phyloP scores from a whole-genome alignment of 306 rosid genomes.

The Prunus mume region DNA sequence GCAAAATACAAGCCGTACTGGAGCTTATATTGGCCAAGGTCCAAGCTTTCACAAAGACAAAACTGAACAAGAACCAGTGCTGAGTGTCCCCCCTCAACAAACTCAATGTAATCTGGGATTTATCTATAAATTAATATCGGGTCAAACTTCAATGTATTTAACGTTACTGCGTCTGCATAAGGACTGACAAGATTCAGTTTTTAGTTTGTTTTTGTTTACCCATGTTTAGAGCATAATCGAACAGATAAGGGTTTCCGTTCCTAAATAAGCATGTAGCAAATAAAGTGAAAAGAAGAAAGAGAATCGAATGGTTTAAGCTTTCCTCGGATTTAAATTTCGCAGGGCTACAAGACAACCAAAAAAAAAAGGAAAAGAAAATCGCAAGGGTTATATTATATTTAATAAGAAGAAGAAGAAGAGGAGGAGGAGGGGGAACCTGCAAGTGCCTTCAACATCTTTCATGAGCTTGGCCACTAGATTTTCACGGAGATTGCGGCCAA shows the following conservation, averaged over 20 bases:
- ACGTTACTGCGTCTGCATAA: not conserved
- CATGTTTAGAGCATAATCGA: not conserved
- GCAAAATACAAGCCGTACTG: not conserved
- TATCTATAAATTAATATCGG: not conserved
- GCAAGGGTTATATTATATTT: too few species aligned
- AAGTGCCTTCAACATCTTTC: constrained; percentile 98
- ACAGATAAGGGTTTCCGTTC: too few species aligned
- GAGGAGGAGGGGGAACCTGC: constrained; percentile 50
- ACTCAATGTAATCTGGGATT: not conserved
- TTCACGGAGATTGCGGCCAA: constrained; percentile 87
- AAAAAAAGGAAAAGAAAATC: not conserved
- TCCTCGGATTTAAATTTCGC: too few species aligned
- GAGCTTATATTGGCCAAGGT: not conserved
- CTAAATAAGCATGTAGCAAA: not conserved
- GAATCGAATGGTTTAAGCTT: too few species aligned
- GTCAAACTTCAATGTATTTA: not conserved
- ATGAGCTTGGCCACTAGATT: constrained; percentile 84
- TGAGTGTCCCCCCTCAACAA: not conserved
- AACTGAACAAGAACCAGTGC: not conserved
- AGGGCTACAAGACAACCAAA: not conserved
- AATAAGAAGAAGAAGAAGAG: too few species aligned
- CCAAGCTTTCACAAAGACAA: not conserved
- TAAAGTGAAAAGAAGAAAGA: too few species aligned
- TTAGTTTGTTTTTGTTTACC: not conserved
- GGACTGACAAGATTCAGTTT: not conserved